A percentile compares a stretch with the other conserved stretches of the same genome.
Conservation (phyloP, 1,139 yeast genomes). For the Trichomonascaceae sp. region DNA sequence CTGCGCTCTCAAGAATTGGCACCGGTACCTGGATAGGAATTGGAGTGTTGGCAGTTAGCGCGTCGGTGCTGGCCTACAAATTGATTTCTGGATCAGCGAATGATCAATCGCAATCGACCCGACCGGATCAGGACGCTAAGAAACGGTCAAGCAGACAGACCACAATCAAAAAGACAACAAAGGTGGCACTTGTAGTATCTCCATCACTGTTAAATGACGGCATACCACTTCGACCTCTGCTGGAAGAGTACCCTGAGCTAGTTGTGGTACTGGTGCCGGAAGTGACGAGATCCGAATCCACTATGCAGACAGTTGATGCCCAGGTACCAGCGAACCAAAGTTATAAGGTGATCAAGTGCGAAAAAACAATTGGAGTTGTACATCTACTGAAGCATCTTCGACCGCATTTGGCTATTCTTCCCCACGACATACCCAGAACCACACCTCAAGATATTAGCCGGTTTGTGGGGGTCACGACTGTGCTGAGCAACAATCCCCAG, state of each 20-base stretch:
- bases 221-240: conserved; percentile 13
- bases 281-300: conserved; percentile 8
- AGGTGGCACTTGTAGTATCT: neutral
- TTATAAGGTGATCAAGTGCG: conserved; percentile 20
- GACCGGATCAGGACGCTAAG: too few species aligned
- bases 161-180: neutral
- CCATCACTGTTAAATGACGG: conserved; percentile 11
- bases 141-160: too few species aligned
- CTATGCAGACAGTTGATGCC: conserved; percentile 8
- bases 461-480: conserved; percentile 16
- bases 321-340: conserved; percentile 12
- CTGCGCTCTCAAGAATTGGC: too few species aligned
- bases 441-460: conserved; percentile 11
- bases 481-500: conserved; percentile 10
- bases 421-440: conserved; percentile 13
- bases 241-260: conserved; percentile 14
- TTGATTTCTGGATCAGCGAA: too few species aligned
- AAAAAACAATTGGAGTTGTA: conserved; percentile 19
- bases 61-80: neutral
- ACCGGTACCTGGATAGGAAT: neutral
- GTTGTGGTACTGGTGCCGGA: conserved; percentile 17
- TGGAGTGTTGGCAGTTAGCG: neutral
- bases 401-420: conserved; percentile 18
- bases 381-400: conserved; percentile 23
- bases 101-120: too few species aligned